Evolutionary conservation across 2,329 filamentous ascomycete species (phyloP), one percentile per base, ranked within the genome.

Genomic region (Ceratocystis destructans): DNA sequence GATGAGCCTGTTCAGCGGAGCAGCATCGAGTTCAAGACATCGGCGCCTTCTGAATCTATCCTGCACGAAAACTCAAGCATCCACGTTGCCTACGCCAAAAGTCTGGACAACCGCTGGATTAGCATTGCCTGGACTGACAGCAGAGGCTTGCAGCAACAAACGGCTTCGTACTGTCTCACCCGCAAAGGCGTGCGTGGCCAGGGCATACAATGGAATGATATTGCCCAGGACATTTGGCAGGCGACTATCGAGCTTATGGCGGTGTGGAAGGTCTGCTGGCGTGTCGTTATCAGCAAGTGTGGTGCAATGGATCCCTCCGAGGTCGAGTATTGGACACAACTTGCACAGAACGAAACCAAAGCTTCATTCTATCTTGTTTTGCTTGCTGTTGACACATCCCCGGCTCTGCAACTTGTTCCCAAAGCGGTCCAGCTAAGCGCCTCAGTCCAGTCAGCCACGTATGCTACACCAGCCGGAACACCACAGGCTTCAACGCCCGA

Each of bases 111-210:
- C 22, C 79, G 86, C 7, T 96, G 90, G 90, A 77, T 94, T 46
- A 87, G 86, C 12, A 87, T 85, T 5, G 87, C 87, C 0, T 95
- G 90, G 90, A 89, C 87, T 1, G 89, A 95, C 72, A 89, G 85
- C 70, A 82, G 83, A 31, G 90, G 90, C 1, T 84, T 83, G 68
- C 84, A 88, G 68, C 88, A 92, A 73, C 84, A 86, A 70, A 88
- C 82, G 17, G 82, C 85, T 0, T 87, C 88, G 0, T 93, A 91
- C 74, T 89, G 87, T 71, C 77, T 93, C 57, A 79, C 84, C 17
- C 78, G 86, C 68, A 80, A 84, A 75, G 78, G 81, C 70, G 48
- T 48, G 20, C 78, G 80, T 65, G 73, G 78, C 1, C 72, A 81
- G 2, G 77, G 81, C 6, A 80, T 78, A 15, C 72, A 77, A 1